Evolutionary conservation across 2,329 filamentous ascomycete species (phyloP), one percentile per base, ranked within the genome.

Genomic region (Lasiodiplodia theobromae): DNA sequence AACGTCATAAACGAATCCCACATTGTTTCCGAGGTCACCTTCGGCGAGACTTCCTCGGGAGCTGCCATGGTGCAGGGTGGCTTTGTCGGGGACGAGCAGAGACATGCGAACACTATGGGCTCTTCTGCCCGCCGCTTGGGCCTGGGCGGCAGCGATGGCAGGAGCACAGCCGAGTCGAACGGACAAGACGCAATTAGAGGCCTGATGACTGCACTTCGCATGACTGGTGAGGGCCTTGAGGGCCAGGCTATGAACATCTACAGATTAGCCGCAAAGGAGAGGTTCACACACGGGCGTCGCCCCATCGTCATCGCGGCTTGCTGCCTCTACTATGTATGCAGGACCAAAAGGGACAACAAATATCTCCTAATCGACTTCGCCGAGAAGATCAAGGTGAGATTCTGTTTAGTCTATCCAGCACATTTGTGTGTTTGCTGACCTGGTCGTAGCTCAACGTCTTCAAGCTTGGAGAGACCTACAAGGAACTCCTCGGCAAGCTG

Each of bases 301-400:
- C 90, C 93, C 54, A 88, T 91, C 70, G 92, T 91, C 64, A 93
- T 97, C 5, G 91, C 92, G 25, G 92, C 92, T 11, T 91, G 95
- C 37, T 95, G 92, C 76, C 85, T 97, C 28, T 97, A 97, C 73
- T 90, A 92, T 58, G 92, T 93, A 8, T 96, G 93, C 68, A 89
- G 96, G 70, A 88, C 91, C 66, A 89, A 92, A 70, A 88, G 88
- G 53, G 89, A 90, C 28, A 97, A 96, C 77, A 92, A 91, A 52
- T 86, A 96, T 72, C 94, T 99, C 91, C 86, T 99, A 53, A 98
- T 99, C 78, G 96, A 99, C 77, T 89, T 99, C 76, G 93, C 96
- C 14, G 96, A 99, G 77, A 86, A 95, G 52, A 82, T 90, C n/a
- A 83, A 84, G 77, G 83, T 85, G 74, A 73, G 76, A 71, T 58